These are phyloP conservation scores for Capillidium rhysosporum DNA, from an alignment of 371 early-diverging fungal species.

Conservation along the genomic window DNA sequence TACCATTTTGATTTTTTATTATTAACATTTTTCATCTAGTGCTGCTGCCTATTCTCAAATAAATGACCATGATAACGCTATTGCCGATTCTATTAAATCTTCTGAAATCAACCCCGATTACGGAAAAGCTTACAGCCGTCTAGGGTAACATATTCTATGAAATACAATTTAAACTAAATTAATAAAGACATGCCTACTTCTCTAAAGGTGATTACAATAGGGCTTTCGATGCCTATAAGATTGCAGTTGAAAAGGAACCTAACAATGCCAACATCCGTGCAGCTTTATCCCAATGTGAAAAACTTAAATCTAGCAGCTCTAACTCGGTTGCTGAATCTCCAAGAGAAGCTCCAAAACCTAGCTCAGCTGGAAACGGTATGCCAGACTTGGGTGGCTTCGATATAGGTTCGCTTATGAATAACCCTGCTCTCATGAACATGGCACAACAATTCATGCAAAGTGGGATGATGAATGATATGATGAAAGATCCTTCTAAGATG, in stretches of 20 bases:
- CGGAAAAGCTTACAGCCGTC: constrained; percentile 81
- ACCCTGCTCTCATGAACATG: constrained; percentile 87
- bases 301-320: neutral
- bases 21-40: constrained; percentile 16
- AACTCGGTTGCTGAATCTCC: constrained; percentile 14
- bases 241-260: constrained; percentile 81
- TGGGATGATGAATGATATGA: neutral
- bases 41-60: constrained; percentile 88
- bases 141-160: constrained; percentile 34
- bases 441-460: constrained; percentile 71
- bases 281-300: constrained; percentile 33
- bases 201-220: constrained; percentile 59
- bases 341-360: neutral
- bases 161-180: neutral
- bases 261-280: constrained; percentile 45
- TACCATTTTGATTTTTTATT: neutral
- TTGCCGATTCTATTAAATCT: constrained; percentile 67
- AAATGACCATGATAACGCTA: constrained; percentile 68
- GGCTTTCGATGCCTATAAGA: constrained; percentile 76
- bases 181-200: constrained; percentile 77
- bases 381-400: constrained; percentile 47
- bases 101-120: constrained; percentile 69
- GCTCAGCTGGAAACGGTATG: constrained; percentile 17
- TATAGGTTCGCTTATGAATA: constrained; percentile 51
- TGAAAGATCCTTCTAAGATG: constrained; percentile 3